These are phyloP conservation scores for Novymonas esmeraldas DNA, from an alignment of 208 protist genomes.

Conservation along the genomic window DNA sequence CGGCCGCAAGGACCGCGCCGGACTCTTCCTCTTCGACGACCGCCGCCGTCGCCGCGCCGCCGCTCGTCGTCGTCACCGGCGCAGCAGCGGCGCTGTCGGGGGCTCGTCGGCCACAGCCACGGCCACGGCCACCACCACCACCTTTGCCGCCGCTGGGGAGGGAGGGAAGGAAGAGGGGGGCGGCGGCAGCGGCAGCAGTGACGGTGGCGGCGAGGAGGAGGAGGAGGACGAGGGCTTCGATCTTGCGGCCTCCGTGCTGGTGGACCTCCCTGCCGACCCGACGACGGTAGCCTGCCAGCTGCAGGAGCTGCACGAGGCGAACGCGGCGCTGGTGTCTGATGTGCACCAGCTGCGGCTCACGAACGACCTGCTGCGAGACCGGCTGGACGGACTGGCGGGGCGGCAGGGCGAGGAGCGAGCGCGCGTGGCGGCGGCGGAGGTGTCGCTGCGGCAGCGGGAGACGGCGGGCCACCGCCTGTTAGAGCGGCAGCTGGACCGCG, in stretches of 20 bases:
- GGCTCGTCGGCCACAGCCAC: not conserved
- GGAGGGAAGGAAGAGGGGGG: constrained; percentile 6
- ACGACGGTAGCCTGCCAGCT: constrained; percentile 56
- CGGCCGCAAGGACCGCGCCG: constrained; percentile 32
- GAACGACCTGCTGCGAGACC: constrained; percentile 75
- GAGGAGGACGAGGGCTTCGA: constrained; percentile 26
- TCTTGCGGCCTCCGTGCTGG: constrained; percentile 10
- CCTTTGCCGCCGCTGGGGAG: not conserved
- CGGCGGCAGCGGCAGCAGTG: not conserved
- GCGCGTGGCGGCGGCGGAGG: constrained; percentile 36
- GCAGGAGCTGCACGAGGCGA: constrained; percentile 84
- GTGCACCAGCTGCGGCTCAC: constrained; percentile 70
- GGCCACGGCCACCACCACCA: not conserved
- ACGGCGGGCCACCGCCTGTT: constrained; percentile 61
- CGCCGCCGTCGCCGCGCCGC: constrained; percentile 18
- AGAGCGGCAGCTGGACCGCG: constrained; percentile 75
- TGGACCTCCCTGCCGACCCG: constrained; percentile 35
- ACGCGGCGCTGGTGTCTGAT: constrained; percentile 68
- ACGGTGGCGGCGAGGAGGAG: not conserved
- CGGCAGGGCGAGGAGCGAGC: constrained; percentile 33
- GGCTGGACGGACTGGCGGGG: constrained; percentile 40
- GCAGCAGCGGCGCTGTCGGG: not conserved
- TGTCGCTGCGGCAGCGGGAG: constrained; percentile 55
- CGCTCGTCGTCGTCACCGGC: not conserved
- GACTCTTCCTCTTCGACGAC: constrained; percentile 33